phyloP scores from a whole-genome alignment of 1,284 basidiomycete genomes.

The Xanthoconium separans region DNA sequence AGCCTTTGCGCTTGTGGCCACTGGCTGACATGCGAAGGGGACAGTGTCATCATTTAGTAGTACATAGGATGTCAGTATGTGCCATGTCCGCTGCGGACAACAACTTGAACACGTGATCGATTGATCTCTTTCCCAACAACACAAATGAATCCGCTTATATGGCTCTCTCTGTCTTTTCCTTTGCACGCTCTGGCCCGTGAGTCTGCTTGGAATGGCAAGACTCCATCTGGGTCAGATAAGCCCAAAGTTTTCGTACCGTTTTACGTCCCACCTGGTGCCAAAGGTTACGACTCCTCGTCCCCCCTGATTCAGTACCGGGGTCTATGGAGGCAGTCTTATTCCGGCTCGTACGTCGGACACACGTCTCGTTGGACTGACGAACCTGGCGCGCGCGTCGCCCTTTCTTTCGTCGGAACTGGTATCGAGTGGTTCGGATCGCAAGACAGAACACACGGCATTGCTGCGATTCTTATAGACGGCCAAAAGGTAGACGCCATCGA shows the following conservation, averaged over 20 bases:
- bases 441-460: constrained; percentile 52
- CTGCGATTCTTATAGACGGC: constrained; percentile 61
- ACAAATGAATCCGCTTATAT: constrained; percentile 14
- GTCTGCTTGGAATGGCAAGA: constrained; percentile 67
- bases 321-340: constrained; percentile 54
- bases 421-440: constrained; percentile 75
- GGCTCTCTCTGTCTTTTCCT: constrained; percentile 12
- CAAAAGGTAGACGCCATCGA: constrained; percentile 45
- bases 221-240: constrained; percentile 48
- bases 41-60: too few species aligned
- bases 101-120: too few species aligned
- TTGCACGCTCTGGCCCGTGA: constrained; percentile 26
- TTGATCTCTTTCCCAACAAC: too few species aligned
- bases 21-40: too few species aligned
- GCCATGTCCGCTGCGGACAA: too few species aligned
- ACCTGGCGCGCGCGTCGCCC: constrained; percentile 49
- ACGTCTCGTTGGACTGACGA: constrained; percentile 51
- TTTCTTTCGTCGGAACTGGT: constrained; percentile 67
- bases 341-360: constrained; percentile 48
- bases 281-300: constrained; percentile 65
- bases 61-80: too few species aligned
- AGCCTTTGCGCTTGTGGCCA: too few species aligned
- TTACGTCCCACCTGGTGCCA: constrained; percentile 70
- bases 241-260: constrained; percentile 57
- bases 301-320: constrained; percentile 61